Evolutionary conservation across 768 basidiomycete genomes (phyloP).

Genomic region (Suillus lakei): DNA sequence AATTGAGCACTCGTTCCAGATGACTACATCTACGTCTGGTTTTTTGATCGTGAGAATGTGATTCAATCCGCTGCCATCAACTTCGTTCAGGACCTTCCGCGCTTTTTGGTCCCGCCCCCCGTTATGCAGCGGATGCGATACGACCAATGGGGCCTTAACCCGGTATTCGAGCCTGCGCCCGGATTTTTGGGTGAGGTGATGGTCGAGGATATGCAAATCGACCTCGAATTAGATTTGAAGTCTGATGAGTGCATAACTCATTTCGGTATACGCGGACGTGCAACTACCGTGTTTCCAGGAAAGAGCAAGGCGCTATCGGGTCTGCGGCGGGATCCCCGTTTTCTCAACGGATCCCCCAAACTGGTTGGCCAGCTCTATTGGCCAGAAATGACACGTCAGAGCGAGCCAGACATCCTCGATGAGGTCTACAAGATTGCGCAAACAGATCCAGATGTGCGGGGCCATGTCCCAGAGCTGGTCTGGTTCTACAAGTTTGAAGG

Average conservation of each 20-base stretch:
- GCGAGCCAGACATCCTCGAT: not conserved
- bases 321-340: not conserved
- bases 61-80: no score
- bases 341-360: not conserved
- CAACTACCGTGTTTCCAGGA: conserved; percentile 11
- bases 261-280: conserved; percentile 10
- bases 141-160: no score
- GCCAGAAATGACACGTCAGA: no score
- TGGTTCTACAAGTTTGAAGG: not conserved
- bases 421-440: not conserved
- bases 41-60: no score
- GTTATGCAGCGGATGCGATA: no score
- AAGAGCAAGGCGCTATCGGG: not conserved
- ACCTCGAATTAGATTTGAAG: not conserved
- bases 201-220: not conserved
- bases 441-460: not conserved
- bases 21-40: no score
- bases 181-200: not conserved
- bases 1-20: no score
- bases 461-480: not conserved
- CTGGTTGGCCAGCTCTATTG: not conserved
- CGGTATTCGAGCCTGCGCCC: not conserved
- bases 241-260: conserved; percentile 1
- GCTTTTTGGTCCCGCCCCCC: no score
- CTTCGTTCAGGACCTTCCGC: no score